Conservation (phyloP, 2,329 filamentous ascomycete genomes). For the Metarhizium anisopliae region DNA sequence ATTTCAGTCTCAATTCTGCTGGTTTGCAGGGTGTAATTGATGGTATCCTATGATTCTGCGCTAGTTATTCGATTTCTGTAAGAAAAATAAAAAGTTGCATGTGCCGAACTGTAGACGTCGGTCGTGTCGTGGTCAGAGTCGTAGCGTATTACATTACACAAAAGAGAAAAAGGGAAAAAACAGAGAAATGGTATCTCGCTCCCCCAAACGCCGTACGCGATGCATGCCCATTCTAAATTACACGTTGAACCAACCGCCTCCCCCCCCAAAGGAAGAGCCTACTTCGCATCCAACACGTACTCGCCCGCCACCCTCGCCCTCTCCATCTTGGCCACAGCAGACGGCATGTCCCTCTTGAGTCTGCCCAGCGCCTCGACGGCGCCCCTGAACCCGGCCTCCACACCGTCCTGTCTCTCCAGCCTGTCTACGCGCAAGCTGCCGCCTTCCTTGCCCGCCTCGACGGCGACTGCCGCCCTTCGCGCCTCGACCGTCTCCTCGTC, state of each 20-base stretch:
- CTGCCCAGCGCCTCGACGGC: constrained; percentile 42
- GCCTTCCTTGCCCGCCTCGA: constrained; percentile 14
- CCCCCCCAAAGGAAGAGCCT: background rate
- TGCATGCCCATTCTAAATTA: background rate
- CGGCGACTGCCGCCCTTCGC: constrained; percentile 12
- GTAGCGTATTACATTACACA: no score
- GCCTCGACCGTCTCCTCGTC: constrained; percentile 37
- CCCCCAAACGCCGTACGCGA: background rate
- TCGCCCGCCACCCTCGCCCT: constrained; percentile 50
- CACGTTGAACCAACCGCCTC: background rate
- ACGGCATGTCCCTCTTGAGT: constrained; percentile 52
- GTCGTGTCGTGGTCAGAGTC: no score
- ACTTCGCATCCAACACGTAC: constrained; percentile 37
- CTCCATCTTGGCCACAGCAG: constrained; percentile 56
- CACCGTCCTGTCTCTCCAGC: constrained; percentile 32
- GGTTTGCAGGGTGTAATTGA: no score
- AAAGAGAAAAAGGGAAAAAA: no score
- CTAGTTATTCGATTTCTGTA: no score
- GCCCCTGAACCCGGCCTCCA: constrained; percentile 36
- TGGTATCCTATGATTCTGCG: no score
- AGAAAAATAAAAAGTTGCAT: no score
- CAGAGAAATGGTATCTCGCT: background rate
- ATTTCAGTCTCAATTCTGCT: background rate
- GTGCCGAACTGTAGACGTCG: no score
- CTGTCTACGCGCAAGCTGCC: constrained; percentile 18